Evolutionary conservation across 2,329 filamentous ascomycete species (phyloP), one percentile per base, ranked within the genome.

Genomic region (Sordariomycetes sp.): DNA sequence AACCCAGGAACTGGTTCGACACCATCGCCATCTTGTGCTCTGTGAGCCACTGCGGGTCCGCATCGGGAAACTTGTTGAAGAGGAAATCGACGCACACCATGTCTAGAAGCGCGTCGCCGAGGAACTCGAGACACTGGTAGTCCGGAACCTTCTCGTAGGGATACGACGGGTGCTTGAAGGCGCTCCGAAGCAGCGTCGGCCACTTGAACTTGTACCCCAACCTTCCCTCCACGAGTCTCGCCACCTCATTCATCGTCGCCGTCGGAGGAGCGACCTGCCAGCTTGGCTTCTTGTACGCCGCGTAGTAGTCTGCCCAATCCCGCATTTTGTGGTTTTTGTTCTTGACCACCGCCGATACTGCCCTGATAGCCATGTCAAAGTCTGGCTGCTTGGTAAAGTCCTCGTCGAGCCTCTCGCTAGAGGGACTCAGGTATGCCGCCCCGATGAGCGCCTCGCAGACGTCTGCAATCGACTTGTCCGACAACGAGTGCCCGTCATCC

Each of bases 11-110:
- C 61, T 92, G 91, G 73, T 99, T 99, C 57, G 90, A 94, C 0
- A 94, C 92, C 89, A 99, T 97, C n/a, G 92, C 90, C 86, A 95
- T 97, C 74, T 97, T 97, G 78, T 97, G 93, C 71, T 97, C 94
- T 0, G 94, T 97, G 60, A 99, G 78, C 93, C 93, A 97, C 69
- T 97, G 92, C 0, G 94, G 93, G 66, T 96, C 91, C 59, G 87
- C 89, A 56, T 82, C 76, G 0, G 91, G 90, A 64, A 88, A 90
- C 3, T 77, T 79, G 63, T 85, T 79, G 72, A 90, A 97, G 3
- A 99, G 78, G 64, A 89, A 85, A 64, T 92, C 88, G 58, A 97
- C 86, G 65, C 87, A 90, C 12, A 79, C 87, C 83, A 93, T 88
- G 67, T 97, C 92, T 1, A 96, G 83, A 1, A 97, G 77, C 0